phyloP scores from a whole-genome alignment of 805 yeast species.

The Barnettozyma sucrosica region DNA sequence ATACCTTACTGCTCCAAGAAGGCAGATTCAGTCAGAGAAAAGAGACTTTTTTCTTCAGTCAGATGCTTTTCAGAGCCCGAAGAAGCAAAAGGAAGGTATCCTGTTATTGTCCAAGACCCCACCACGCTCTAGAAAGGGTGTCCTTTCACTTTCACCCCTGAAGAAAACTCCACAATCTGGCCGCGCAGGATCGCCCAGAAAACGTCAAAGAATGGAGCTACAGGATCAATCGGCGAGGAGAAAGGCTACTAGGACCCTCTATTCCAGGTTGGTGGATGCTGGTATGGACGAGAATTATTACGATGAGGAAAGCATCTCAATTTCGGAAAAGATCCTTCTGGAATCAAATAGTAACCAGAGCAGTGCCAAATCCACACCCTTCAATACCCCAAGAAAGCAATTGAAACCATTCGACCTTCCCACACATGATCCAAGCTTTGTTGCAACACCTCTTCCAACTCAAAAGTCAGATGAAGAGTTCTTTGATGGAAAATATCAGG shows the following conservation, averaged over 20 bases:
- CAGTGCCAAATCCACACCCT: slow-evolving; percentile 4
- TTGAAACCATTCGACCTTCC: slow-evolving; percentile 32
- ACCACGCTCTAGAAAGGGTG: slow-evolving; percentile 32
- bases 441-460: slow-evolving; percentile 42
- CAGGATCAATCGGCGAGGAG: slow-evolving; percentile 44
- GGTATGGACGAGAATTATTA: slow-evolving; percentile 26
- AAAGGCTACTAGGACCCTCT: slow-evolving; percentile 34
- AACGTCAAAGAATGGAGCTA: slow-evolving; percentile 28
- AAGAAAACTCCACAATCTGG: slow-evolving; percentile 33
- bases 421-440: slow-evolving; percentile 34
- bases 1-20: slow-evolving; percentile 1
- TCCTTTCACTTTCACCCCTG: slow-evolving; percentile 22
- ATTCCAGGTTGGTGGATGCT: slow-evolving; percentile 16
- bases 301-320: slow-evolving; percentile 25
- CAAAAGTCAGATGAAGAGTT: slow-evolving; percentile 28
- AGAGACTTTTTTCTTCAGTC: slow-evolving; percentile 8
- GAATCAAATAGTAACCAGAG: slow-evolving; percentile 29
- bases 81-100: slow-evolving; percentile 24
- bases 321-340: slow-evolving; percentile 43
- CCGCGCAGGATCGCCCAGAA: slow-evolving; percentile 41
- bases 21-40: slow-evolving; percentile 3
- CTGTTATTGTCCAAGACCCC: slow-evolving; percentile 11
- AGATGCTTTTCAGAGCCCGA: slow-evolving; percentile 27
- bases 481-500: slow-evolving; percentile 36
- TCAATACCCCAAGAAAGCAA: slow-evolving; percentile 22